Evolutionary conservation across 2,329 filamentous ascomycete genomes (phyloP), one percentile per base, ranked within the genome.

Genomic region (Trichoderma sp.): DNA sequence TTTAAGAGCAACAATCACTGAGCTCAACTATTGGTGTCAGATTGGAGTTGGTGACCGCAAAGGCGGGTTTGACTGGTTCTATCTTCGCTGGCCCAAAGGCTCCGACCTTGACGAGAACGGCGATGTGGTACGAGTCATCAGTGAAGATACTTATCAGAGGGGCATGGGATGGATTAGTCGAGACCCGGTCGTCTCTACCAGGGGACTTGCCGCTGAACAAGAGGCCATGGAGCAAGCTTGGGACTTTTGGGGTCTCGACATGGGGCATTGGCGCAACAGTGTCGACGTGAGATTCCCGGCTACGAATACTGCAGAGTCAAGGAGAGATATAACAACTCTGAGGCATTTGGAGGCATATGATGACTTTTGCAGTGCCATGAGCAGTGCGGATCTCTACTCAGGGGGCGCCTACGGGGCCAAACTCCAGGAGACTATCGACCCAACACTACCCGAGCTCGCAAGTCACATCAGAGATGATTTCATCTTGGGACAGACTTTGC

Each of bases 11-110:
- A 91, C 92, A 2, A 89, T 99, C 63, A 90, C 88, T 70, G 94
- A 98, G 73, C 86, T 99, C 32, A 91, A 97, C 79, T 96, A 97
- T 79, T 99, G 95, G 95, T 99, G 97, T 79, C 96, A 99, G 79
- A 94, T 98, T 81, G 94, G 92, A 0, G 90, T 99, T 11, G 97
- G 96, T 6, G 96, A 97, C 78, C 86, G 89, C n/a, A 92, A 92
- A 75, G 92, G 93, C 23, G 95, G 96, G 0, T 88, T 97, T 58
- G 93, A 95, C 76, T 99, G 97, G 95, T 93, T 97, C 76, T 90
- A 92, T 75, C 89, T 91, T 62, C 87, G 91, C 71, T 95, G 91
- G 90, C 92, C 93, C 9, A 88, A 86, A 58, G 92, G 92, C 0
- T 85, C 85, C 28, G 92, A 95, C 76, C 77, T 91, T 3, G 91